phyloP scores from a whole-genome alignment of 2,329 filamentous ascomycete species.

The Pyricularia grisea region DNA sequence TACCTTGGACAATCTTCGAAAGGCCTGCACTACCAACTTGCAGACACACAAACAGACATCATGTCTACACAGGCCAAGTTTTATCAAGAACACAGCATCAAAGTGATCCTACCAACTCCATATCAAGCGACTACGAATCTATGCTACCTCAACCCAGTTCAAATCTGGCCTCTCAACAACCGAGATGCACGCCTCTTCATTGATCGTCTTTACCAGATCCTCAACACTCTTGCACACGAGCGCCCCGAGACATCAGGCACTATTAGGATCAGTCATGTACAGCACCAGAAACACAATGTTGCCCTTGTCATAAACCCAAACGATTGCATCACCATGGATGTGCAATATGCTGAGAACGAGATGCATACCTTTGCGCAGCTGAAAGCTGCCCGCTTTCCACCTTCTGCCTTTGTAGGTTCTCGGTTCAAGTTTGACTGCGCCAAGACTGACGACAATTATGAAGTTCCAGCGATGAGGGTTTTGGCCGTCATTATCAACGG shows the following conservation, averaged over 20 bases:
- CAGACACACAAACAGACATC: too few relatives aligned
- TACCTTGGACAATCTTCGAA: too few relatives aligned
- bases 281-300: not conserved
- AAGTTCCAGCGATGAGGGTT: not conserved
- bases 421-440: not conserved
- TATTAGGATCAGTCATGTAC: not conserved
- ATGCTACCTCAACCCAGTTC: not conserved
- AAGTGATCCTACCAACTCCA: not conserved
- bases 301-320: not conserved
- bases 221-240: not conserved
- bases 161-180: not conserved
- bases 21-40: too few relatives aligned
- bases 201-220: not conserved
- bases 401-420: not conserved
- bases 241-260: not conserved
- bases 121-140: not conserved
- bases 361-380: not conserved
- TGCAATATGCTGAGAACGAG: not conserved
- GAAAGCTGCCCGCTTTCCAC: not conserved
- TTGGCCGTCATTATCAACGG: not conserved
- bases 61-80: not conserved
- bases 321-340: not conserved
- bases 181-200: not conserved
- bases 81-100: not conserved
- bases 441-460: not conserved